Percentiles rank a stretch among this genome's conserved stretches.
Evolutionary conservation across 140 eudicot species (phyloP).

Genomic region (Senecio squalidus): DNA sequence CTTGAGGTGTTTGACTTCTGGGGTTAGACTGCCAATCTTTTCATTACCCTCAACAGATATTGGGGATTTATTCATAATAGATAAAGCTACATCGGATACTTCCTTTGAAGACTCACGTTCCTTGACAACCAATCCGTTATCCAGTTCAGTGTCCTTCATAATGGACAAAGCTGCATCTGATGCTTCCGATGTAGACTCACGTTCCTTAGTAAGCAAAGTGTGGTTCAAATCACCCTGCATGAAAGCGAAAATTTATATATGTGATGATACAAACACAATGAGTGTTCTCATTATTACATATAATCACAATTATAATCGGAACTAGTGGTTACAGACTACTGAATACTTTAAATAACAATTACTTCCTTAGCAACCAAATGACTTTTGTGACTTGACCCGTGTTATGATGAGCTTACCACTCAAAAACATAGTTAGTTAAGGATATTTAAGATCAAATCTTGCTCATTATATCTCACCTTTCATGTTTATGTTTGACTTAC

Average conservation of each 20-base stretch:
- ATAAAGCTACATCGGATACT: slow-evolving; percentile 52
- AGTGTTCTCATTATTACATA: background rate
- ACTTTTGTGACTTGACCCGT: background rate
- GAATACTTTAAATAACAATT: too few relatives aligned
- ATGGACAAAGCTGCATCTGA: slow-evolving; percentile 60
- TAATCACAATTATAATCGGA: background rate
- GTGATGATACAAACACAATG: background rate
- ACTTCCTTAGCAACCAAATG: too few relatives aligned
- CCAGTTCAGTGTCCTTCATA: slow-evolving; percentile 59
- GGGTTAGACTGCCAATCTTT: slow-evolving; percentile 54
- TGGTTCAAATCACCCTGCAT: slow-evolving; percentile 28
- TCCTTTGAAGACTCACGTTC: slow-evolving; percentile 59
- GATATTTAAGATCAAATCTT: background rate
- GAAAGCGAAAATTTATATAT: background rate
- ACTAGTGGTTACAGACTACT: background rate
- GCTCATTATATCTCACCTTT: slow-evolving; percentile 1
- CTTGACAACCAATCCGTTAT: slow-evolving; percentile 48
- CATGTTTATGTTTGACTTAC: background rate
- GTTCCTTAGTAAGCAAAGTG: slow-evolving; percentile 46
- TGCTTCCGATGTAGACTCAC: slow-evolving; percentile 60
- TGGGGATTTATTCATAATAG: slow-evolving; percentile 48
- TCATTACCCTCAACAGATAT: slow-evolving; percentile 54
- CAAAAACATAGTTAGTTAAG: too few relatives aligned
- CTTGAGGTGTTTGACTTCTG: slow-evolving; percentile 30
- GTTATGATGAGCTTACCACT: background rate